Conservation (phyloP, 257 asterid species). For the Cruciata laevipes region DNA sequence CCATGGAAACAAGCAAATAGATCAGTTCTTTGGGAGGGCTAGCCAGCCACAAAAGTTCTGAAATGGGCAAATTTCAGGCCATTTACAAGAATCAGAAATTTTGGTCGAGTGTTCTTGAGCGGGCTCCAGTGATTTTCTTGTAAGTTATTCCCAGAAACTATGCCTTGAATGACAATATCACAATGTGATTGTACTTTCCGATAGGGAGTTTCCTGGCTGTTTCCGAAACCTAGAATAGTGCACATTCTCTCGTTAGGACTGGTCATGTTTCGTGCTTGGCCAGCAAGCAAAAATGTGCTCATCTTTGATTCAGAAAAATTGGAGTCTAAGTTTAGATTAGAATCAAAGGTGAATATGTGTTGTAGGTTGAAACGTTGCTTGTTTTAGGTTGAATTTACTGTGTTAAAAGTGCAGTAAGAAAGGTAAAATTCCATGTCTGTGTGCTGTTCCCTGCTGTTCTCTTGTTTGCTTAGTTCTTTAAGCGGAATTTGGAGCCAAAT, state of each 20-base stretch:
- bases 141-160: background rate
- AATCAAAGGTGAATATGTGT: background rate
- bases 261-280: background rate
- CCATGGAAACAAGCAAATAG: constrained; percentile 65
- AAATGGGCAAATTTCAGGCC: background rate
- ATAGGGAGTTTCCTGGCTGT: no score
- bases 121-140: background rate
- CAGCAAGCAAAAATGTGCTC: background rate
- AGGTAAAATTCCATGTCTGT: background rate
- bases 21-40: constrained; percentile 70
- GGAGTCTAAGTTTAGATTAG: background rate
- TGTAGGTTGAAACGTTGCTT: constrained; percentile 4
- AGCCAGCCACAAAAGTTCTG: constrained; percentile 20
- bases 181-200: background rate
- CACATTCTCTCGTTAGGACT: background rate
- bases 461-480: background rate
- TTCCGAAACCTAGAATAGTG: background rate
- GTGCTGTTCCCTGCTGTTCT: background rate
- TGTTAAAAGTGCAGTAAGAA: background rate
- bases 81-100: background rate
- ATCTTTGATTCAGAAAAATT: background rate
- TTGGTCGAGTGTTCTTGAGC: background rate
- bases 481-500: no score
- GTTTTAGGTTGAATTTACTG: background rate
- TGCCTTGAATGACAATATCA: background rate